Evolutionary conservation across 2,329 filamentous ascomycete genomes (phyloP), one percentile per base, ranked within the genome.

Genomic region (Epichloe coenophiala): DNA sequence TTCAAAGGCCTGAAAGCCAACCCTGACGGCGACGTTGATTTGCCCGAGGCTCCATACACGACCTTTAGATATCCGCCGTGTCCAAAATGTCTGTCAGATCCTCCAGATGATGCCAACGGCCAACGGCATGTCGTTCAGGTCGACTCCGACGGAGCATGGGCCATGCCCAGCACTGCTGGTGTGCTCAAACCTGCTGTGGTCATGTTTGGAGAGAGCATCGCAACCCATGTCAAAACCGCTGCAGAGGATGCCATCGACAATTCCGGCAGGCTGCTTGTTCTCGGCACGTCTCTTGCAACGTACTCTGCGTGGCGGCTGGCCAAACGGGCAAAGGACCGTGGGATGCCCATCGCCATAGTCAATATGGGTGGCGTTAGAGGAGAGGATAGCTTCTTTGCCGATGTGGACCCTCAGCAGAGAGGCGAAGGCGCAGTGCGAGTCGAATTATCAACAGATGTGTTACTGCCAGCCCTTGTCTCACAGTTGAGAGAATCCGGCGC

Each of bases 191-290:
- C 93, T 3, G 87, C 87, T 1, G 90, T 98, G 2, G 83, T 90
- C 59, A 96, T 97, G 88, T 97, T 97, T 64, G 93, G 93, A 93
- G 93, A 97, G 67, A 90, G 81, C 53, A 95, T 97, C 47, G 72
- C 78, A 0, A 66, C 69, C 1, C 60, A 68, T 1, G 82, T 90
- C 37, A 96, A 94, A 65, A 65, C 71, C 1, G 81, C 81, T 0
- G 91, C 90, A 1, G 90, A 97, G 62, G 70, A 80, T 31, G 85
- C 86, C 12, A 80, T 97, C 47, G 87, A 96, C 60, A 75, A 76
- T 31, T 86, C 88, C 1, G 81, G 81, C 5, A 79, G 80, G 53
- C 67, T 97, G 37, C 71, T 97, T 21, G 77, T 97, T 8, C 66
- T 97, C 15, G 93, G 90, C 4, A 96, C 88, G 37, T 95, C 88